Conservation (phyloP, 495 filamentous ascomycete species). For the Penicillium atrosanguineum region DNA sequence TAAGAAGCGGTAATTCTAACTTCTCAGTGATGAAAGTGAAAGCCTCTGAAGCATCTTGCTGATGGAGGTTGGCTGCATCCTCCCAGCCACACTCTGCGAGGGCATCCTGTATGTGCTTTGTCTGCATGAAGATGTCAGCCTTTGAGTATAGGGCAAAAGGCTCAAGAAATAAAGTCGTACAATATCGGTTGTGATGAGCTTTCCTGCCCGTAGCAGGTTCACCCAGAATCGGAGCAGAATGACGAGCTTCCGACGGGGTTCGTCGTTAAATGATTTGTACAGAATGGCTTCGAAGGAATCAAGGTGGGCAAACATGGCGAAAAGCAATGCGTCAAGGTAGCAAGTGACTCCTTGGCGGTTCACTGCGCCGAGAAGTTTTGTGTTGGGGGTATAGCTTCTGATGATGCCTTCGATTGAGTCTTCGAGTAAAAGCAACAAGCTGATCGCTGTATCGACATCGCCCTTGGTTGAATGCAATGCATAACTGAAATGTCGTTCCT, state of each 20-base stretch:
- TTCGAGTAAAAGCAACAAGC: constrained; percentile 71
- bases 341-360: constrained; percentile 87
- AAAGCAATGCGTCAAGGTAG: constrained; percentile 87
- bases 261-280: constrained; percentile 62
- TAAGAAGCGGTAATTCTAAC: constrained; percentile 81
- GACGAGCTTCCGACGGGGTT: constrained; percentile 68
- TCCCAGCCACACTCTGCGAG: constrained; percentile 89
- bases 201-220: constrained; percentile 82
- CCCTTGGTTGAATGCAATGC: constrained; percentile 63
- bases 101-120: constrained; percentile 74
- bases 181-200: constrained; percentile 80
- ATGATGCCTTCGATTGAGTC: constrained; percentile 81
- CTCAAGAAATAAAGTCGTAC: constrained; percentile 45
- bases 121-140: constrained; percentile 53
- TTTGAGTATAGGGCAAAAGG: background rate
- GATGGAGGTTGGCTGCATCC: constrained; percentile 69
- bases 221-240: constrained; percentile 84
- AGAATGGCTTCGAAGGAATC: constrained; percentile 90
- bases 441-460: constrained; percentile 70
- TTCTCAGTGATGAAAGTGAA: constrained; percentile 92
- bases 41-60: constrained; percentile 94
- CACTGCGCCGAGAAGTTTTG: constrained; percentile 78
- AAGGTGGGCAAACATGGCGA: constrained; percentile 92
- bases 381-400: constrained; percentile 62
- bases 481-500: constrained; percentile 60